Evolutionary conservation across 2,329 filamentous ascomycete species (phyloP).

Genomic region (Diaporthe caulivora): DNA sequence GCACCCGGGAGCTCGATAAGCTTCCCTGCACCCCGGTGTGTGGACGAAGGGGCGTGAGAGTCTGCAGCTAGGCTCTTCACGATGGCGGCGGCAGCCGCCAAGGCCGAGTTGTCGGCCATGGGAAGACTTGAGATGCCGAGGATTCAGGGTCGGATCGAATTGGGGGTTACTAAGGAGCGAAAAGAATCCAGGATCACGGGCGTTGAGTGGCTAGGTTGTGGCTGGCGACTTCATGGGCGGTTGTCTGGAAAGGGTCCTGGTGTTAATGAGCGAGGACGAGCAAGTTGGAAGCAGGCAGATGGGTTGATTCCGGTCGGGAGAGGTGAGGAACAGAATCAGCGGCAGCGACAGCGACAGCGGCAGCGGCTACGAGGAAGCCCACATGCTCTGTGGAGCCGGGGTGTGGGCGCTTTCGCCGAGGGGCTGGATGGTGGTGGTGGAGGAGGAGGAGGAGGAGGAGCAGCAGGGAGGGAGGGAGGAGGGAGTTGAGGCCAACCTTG

Average conservation of each 20-base stretch:
- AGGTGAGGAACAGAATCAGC: constrained; percentile 33
- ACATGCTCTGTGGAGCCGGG: constrained; percentile 34
- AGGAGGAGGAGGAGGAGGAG: constrained; percentile 30
- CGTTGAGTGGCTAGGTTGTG: constrained; percentile 29
- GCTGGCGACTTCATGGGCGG: constrained; percentile 36
- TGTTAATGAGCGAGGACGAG: constrained; percentile 37
- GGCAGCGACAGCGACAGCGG: constrained; percentile 34
- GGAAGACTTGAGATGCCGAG: constrained; percentile 27
- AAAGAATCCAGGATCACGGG: constrained; percentile 29
- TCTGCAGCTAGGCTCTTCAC: constrained; percentile 65
- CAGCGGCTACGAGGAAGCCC: constrained; percentile 29
- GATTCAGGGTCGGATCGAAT: constrained; percentile 31
- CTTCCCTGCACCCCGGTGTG: constrained; percentile 54
- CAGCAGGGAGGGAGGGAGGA: constrained; percentile 29
- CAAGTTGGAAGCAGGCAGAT: constrained; percentile 24
- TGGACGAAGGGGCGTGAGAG: constrained; percentile 52
- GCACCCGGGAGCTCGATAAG: constrained; percentile 82
- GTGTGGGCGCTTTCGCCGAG: constrained; percentile 13
- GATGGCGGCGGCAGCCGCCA: constrained; percentile 66
- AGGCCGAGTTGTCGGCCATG: constrained; percentile 68
- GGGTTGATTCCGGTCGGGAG: constrained; percentile 22
- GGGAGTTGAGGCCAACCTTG: constrained; percentile 10
- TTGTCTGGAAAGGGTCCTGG: constrained; percentile 19
- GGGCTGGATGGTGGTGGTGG: constrained; percentile 1
- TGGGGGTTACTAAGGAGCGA: constrained; percentile 30